Evolutionary conservation across 768 basidiomycete species (phyloP).

Genomic region (Serendipita sp.): DNA sequence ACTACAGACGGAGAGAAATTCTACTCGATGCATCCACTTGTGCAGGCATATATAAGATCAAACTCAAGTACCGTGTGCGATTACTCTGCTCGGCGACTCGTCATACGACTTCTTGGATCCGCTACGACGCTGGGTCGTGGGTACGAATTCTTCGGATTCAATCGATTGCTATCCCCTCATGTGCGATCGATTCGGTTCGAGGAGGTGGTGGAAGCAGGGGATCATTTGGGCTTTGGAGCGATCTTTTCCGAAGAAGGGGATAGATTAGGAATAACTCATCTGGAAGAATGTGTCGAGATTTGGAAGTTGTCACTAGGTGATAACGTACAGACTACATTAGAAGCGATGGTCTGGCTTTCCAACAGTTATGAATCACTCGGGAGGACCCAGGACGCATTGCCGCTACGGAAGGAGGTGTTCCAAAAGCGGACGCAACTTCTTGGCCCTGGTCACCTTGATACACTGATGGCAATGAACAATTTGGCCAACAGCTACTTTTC

Average conservation of each 20-base stretch:
- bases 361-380: background rate
- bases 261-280: too few relatives aligned
- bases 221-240: background rate
- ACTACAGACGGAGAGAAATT: too few relatives aligned
- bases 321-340: background rate
- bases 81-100: too few relatives aligned
- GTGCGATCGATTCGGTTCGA: too few relatives aligned
- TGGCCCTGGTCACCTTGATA: background rate
- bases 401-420: background rate
- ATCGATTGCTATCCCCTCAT: too few relatives aligned
- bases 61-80: too few relatives aligned
- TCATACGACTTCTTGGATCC: too few relatives aligned
- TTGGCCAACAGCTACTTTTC: background rate
- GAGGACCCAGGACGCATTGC: background rate
- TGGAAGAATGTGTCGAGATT: background rate
- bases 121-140: background rate
- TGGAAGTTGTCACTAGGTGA: background rate
- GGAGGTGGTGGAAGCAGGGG: background rate
- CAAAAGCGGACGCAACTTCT: background rate
- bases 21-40: background rate
- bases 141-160: too few relatives aligned
- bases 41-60: background rate
- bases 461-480: background rate
- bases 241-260: too few relatives aligned
- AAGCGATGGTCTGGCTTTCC: background rate